A percentile compares a stretch with the other conserved stretches of the same genome.
Evolutionary conservation across 2,329 filamentous ascomycete species (phyloP).

Genomic region (Aspergillus quadrilineatus): DNA sequence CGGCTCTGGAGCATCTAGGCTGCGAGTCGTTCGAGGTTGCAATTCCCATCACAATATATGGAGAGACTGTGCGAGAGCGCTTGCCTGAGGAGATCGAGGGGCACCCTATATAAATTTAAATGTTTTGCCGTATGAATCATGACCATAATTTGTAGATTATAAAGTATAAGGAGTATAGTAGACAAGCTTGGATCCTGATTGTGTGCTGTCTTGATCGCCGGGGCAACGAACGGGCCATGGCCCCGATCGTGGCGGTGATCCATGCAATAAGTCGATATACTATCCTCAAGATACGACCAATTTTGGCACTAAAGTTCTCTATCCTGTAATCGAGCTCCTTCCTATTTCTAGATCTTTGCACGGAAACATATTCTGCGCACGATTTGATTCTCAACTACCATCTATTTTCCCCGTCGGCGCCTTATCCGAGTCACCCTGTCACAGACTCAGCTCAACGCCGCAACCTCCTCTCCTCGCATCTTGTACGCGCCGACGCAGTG

Average conservation of each 20-base stretch:
- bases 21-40: constrained; percentile 90
- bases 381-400: background rate
- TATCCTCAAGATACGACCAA: background rate
- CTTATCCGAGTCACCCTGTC: background rate
- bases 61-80: constrained; percentile 50
- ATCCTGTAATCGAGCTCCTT: background rate
- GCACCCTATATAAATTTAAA: constrained; percentile 35
- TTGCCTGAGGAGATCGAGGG: constrained; percentile 42
- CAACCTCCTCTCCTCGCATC: background rate
- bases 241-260: constrained; percentile 16
- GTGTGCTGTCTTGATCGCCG: constrained; percentile 7
- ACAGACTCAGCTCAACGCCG: constrained; percentile 2
- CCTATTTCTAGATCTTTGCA: background rate
- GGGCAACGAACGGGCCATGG: constrained; percentile 16
- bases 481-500: background rate
- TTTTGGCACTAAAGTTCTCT: background rate
- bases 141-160: background rate
- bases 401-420: background rate
- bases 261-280: constrained; percentile 5
- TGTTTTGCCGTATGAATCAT: background rate
- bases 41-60: constrained; percentile 79
- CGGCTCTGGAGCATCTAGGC: constrained; percentile 72
- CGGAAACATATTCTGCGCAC: background rate
- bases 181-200: background rate
- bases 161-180: background rate